Conservation (phyloP, 164 flowering plant genomes). For the Berberis vulgaris region DNA sequence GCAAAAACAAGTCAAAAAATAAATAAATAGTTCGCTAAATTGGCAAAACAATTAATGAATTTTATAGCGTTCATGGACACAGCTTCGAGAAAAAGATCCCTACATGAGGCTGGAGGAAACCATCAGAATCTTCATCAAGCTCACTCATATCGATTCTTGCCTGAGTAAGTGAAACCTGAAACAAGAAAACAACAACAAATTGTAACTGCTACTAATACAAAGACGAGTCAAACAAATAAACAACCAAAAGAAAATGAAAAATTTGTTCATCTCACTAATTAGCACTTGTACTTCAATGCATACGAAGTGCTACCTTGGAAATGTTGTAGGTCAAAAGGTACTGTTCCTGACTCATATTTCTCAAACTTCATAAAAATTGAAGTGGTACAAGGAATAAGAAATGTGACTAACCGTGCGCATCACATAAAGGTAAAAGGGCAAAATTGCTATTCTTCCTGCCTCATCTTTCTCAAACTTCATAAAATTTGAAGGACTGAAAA, state of each 20-base stretch:
- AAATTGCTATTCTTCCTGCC: conserved; percentile 87
- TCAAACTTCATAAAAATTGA: neutral
- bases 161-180: conserved; percentile 96
- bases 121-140: conserved; percentile 98
- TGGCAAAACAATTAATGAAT: too few species aligned
- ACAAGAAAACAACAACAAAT: conserved; percentile 6
- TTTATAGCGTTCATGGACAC: neutral
- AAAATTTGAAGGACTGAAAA: conserved; percentile 97
- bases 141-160: conserved; percentile 99
- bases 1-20: neutral
- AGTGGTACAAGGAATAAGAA: neutral
- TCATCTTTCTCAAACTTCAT: conserved; percentile 99
- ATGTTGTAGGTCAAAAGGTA: too few species aligned
- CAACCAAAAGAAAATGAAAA: too few species aligned
- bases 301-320: too few species aligned
- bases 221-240: too few species aligned
- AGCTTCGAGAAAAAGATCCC: conserved; percentile 9
- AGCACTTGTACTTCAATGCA: too few species aligned
- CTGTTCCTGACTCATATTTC: neutral
- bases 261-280: too few species aligned
- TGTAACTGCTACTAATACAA: neutral
- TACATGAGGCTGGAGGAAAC: conserved; percentile 92
- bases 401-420: conserved; percentile 82
- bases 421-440: conserved; percentile 94
- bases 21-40: too few species aligned